A percentile compares a stretch with the other conserved stretches of the same genome.
These are phyloP conservation scores for Crithidia fasciculata DNA, from an alignment of 208 protist species.

Conservation along the genomic window DNA sequence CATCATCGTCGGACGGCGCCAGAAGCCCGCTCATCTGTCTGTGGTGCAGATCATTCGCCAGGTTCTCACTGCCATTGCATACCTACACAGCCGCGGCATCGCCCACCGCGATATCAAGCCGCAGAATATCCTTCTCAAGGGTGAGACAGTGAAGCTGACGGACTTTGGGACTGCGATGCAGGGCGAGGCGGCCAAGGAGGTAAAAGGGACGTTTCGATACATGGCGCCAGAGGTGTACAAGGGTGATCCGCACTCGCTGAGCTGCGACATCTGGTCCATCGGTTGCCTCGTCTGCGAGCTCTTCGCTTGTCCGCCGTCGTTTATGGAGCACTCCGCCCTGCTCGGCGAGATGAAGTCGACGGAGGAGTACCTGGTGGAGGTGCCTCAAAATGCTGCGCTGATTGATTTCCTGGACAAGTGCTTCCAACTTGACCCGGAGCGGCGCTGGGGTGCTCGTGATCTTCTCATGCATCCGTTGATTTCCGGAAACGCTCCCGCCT, in stretches of 20 bases:
- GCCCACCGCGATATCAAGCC: slow-evolving; percentile 99
- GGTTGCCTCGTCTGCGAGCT: slow-evolving; percentile 92
- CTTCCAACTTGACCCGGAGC: slow-evolving; percentile 71
- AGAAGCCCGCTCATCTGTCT: slow-evolving; percentile 64
- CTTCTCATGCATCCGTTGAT: slow-evolving; percentile 80
- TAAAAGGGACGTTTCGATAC: slow-evolving; percentile 92
- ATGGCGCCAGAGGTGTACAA: slow-evolving; percentile 94
- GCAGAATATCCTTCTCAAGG: slow-evolving; percentile 95
- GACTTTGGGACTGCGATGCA: slow-evolving; percentile 96
- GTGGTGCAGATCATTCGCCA: slow-evolving; percentile 92
- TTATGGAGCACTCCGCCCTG: slow-evolving; percentile 76
- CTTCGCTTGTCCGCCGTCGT: slow-evolving; percentile 74
- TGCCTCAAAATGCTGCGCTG: slow-evolving; percentile 64
- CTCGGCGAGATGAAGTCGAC: slow-evolving; percentile 69
- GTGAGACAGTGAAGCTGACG: slow-evolving; percentile 95
- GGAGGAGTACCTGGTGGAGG: slow-evolving; percentile 52
- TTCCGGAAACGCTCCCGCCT: slow-evolving; percentile 36
- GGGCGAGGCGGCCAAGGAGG: slow-evolving; percentile 69
- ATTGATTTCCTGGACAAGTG: slow-evolving; percentile 83
- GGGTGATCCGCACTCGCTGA: slow-evolving; percentile 78
- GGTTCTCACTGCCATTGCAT: slow-evolving; percentile 95
- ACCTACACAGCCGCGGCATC: slow-evolving; percentile 97
- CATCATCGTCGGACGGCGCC: slow-evolving; percentile 61
- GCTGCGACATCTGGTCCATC: slow-evolving; percentile 92
- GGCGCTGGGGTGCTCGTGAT: slow-evolving; percentile 60